Base-by-base conservation (phyloP, 2,329 filamentous ascomycete species). In the Aspergillus transmontanensis region DNA sequence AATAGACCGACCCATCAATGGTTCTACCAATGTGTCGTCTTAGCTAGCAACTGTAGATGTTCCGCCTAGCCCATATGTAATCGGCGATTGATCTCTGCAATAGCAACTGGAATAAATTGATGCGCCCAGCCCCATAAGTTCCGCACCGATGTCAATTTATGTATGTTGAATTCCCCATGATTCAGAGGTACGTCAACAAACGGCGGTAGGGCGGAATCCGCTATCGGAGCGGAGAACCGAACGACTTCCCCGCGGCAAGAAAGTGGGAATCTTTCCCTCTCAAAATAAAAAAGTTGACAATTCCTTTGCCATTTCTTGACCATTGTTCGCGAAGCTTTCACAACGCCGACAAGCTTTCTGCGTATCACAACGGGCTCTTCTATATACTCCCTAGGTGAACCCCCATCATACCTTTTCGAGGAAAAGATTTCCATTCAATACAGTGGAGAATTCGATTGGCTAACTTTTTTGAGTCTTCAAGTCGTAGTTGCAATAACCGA, bases 381-480 rank as follows among this genome's bases (percentile, higher is more conserved):
- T 57, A 41, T 50, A 36, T 32, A 45, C 36, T 28, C 12, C 43
- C 23, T 34, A 59, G 57, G 57, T 59, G 45, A 53, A 50, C 36
- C 14, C 26, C 26, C 21, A 32, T 28, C n/a, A 53, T 16, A 36
- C 34, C 34, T 53, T 28, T 21, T 19, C 39, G 21, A 36, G 51
- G n/a, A 39, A 55, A 55, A 55, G n/a, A 19, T 16, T 21, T 55
- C 30, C n/a, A n/a, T 12, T 19, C 46, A 57, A 59, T 53, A 54
- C 14, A 58, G 28, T 36, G 28, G 26, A 60, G 9, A 16, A 43
- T 30, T 5, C 21, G 16, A n/a, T 34, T 46, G 46, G 60, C 65
- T 67, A 56, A 65, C 65, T 32, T 57, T n/a, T n/a, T 19, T 9
- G 16, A 23, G 41, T 34, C 7, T 62, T 61, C 46, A 66, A 62